Conservation (phyloP, 441 rosid genomes). For the Capsella rubella region DNA sequence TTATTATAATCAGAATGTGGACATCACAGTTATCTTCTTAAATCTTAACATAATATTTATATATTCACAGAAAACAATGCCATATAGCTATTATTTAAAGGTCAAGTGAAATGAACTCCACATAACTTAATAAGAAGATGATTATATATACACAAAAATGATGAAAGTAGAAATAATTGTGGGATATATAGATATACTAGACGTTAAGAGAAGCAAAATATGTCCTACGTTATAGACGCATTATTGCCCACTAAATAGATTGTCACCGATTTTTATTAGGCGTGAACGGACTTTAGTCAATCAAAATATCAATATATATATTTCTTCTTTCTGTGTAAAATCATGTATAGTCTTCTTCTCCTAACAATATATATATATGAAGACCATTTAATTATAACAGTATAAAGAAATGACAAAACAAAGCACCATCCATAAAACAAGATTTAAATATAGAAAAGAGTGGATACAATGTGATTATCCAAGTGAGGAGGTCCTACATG, state of each 20-base stretch:
- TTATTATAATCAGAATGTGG: conserved; percentile 9
- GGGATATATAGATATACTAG: neutral
- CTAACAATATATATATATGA: neutral
- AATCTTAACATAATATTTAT: neutral
- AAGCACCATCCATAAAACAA: conserved; percentile 14
- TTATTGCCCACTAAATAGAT: conserved; percentile 32
- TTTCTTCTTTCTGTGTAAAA: neutral
- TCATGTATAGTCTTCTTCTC: neutral
- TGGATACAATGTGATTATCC: conserved; percentile 44
- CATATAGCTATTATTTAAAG: neutral
- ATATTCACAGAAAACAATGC: conserved; percentile 1
- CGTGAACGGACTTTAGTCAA: conserved; percentile 41
- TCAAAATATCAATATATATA: conserved; percentile 1
- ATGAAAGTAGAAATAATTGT: conserved; percentile 20
- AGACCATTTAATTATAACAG: neutral
- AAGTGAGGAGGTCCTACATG: conserved; percentile 47
- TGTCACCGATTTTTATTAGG: conserved; percentile 36
- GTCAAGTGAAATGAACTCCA: conserved; percentile 13
- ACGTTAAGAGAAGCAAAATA: conserved; percentile 23
- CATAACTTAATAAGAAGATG: neutral
- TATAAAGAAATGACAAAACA: conserved; percentile 18
- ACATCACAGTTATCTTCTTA: conserved; percentile 8
- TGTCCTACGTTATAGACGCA: conserved; percentile 37
- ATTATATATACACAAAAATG: neutral
- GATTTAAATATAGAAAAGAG: conserved; percentile 17